phyloP scores from a whole-genome alignment of 2,329 filamentous ascomycete species.

The Ophiostoma sp. region DNA sequence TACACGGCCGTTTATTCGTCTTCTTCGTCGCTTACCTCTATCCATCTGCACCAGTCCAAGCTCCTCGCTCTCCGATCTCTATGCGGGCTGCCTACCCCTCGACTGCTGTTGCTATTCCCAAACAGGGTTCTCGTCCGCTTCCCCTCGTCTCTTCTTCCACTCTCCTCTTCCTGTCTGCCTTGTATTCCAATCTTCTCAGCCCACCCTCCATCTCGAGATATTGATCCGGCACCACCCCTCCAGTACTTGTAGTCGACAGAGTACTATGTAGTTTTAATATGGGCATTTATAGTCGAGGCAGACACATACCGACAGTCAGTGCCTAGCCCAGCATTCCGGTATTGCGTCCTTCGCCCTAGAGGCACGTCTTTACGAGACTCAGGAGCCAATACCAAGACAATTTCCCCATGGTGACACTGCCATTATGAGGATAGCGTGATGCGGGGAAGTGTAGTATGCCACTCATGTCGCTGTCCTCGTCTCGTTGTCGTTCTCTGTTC shows the following conservation, averaged over 20 bases:
- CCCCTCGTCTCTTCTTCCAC: background rate
- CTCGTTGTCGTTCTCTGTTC: background rate
- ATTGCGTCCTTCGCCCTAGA: background rate
- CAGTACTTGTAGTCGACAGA: background rate
- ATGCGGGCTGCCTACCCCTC: background rate
- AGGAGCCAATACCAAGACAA: constrained; percentile 11
- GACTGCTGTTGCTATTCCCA: background rate
- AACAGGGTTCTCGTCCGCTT: background rate
- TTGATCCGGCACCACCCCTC: background rate
- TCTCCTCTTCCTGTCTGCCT: background rate
- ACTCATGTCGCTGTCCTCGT: background rate
- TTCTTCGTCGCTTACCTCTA: background rate
- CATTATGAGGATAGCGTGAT: background rate
- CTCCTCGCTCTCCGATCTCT: background rate
- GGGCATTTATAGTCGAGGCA: background rate
- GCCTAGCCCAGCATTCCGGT: background rate
- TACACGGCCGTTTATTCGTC: background rate
- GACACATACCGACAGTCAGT: background rate
- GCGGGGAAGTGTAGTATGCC: background rate
- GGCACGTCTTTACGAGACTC: background rate
- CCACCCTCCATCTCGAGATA: background rate
- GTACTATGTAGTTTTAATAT: no score
- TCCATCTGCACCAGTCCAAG: background rate
- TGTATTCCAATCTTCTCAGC: background rate
- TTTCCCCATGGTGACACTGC: background rate